These are phyloP conservation scores for Haematococcus lacustris DNA, from an alignment of 139 green algal genomes.

Conservation along the genomic window DNA sequence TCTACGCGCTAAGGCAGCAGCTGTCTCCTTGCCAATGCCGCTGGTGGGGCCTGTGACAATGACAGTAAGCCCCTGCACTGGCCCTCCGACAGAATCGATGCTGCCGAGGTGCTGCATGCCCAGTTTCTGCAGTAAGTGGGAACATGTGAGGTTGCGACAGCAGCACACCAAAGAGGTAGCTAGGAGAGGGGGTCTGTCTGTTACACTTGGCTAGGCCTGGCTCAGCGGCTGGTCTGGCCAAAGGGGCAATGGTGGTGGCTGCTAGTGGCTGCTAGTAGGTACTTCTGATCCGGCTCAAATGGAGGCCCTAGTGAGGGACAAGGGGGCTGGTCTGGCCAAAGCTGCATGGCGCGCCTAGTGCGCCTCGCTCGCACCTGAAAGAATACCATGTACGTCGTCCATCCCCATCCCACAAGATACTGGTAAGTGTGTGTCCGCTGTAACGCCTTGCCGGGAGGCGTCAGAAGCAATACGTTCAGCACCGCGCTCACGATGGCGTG, in stretches of 20 bases:
- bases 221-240: too few species aligned
- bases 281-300: too few species aligned
- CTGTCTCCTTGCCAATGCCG: slow-evolving; percentile 70
- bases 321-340: too few species aligned
- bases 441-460: too few species aligned
- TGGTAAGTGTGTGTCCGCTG: too few species aligned
- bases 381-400: neutral
- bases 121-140: slow-evolving; percentile 34
- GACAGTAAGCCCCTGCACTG: slow-evolving; percentile 40
- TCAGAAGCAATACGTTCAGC: too few species aligned
- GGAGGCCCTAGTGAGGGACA: too few species aligned
- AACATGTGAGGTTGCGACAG: neutral
- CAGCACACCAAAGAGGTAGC: neutral
- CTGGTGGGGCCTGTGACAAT: slow-evolving; percentile 79
- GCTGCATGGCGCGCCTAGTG: too few species aligned
- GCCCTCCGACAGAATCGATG: slow-evolving; percentile 42
- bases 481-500: too few species aligned
- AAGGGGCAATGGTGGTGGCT: neutral
- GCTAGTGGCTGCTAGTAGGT: neutral
- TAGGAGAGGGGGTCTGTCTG: too few species aligned
- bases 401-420: neutral
- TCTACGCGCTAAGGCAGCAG: slow-evolving; percentile 41
- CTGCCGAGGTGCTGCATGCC: slow-evolving; percentile 42
- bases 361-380: slow-evolving; percentile 1
- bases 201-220: too few species aligned